A percentile compares a stretch with the other conserved stretches of the same genome.
Evolutionary conservation across 257 asterid species (phyloP).

Genomic region (Solanum corneliomulleri): DNA sequence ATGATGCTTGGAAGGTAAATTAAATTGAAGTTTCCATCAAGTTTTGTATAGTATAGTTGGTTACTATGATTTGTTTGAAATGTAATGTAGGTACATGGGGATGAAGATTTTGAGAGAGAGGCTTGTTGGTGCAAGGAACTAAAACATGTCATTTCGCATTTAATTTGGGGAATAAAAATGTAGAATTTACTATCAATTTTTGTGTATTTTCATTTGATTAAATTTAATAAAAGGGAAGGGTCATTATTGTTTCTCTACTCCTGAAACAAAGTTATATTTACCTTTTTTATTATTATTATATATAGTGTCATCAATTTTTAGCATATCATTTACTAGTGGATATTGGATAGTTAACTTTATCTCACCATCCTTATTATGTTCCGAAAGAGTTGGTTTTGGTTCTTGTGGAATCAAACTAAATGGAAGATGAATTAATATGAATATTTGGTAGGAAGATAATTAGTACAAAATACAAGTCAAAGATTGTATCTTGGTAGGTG

Average conservation of each 20-base stretch:
- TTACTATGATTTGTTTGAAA: not conserved
- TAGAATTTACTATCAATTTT: not conserved
- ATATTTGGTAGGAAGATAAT: too few relatives aligned
- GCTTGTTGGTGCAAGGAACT: constrained; percentile 4
- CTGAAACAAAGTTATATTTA: too few relatives aligned
- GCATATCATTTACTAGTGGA: too few relatives aligned
- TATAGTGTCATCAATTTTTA: too few relatives aligned
- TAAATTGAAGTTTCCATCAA: too few relatives aligned
- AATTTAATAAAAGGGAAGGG: not conserved
- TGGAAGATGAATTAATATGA: too few relatives aligned
- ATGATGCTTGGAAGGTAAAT: constrained; percentile 88
- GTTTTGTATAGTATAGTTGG: not conserved
- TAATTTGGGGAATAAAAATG: not conserved
- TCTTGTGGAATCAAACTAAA: too few relatives aligned
- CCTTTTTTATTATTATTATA: too few relatives aligned
- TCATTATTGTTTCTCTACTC: too few relatives aligned
- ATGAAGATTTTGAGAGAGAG: constrained; percentile 38
- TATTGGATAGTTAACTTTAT: not conserved
- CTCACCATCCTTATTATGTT: not conserved
- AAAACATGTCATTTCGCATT: not conserved
- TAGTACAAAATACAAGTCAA: too few relatives aligned
- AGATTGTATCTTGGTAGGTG: too few relatives aligned
- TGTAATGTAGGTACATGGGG: constrained; percentile 63
- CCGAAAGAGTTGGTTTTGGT: too few relatives aligned
- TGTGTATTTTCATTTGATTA: not conserved